Conservation (phyloP, 176 grass and related monocot genomes). For the Oryza meyeriana region DNA sequence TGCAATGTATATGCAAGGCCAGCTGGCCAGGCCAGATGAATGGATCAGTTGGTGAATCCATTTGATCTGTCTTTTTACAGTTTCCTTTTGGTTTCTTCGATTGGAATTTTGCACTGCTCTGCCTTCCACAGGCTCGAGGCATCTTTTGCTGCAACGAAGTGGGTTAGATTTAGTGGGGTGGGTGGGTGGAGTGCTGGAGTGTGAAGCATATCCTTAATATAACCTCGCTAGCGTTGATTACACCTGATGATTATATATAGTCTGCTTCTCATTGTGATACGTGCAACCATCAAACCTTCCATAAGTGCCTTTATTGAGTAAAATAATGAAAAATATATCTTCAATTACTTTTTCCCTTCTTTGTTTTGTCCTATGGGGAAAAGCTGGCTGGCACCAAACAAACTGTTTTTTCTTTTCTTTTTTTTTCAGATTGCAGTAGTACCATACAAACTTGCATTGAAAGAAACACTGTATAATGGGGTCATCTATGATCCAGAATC, state of each 20-base stretch:
- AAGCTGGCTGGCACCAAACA: not conserved
- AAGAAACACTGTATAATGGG: conserved; percentile 1
- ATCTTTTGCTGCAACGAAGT: not conserved
- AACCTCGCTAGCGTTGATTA: not conserved
- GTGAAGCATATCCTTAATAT: not conserved
- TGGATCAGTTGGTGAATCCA: conserved; percentile 8
- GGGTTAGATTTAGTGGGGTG: not conserved
- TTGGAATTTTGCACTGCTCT: conserved; percentile 10
- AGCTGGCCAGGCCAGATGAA: not conserved
- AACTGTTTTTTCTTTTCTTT: not conserved
- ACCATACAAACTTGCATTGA: conserved; percentile 10
- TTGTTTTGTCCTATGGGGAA: not conserved
- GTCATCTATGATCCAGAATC: not conserved
- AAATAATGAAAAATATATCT: not conserved
- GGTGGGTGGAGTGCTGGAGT: not conserved
- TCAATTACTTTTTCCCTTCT: not conserved
- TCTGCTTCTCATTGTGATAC: not conserved
- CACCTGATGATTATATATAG: not conserved
- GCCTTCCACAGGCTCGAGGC: not conserved
- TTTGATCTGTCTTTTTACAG: not conserved
- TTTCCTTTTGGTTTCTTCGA: not conserved
- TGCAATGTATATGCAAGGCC: not conserved
- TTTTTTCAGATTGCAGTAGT: not conserved
- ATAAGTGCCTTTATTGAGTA: not conserved
- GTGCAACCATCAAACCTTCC: not conserved